These are phyloP conservation scores for Exophiala oligosperma DNA, from an alignment of 2,329 filamentous ascomycete genomes.

Conservation along the genomic window DNA sequence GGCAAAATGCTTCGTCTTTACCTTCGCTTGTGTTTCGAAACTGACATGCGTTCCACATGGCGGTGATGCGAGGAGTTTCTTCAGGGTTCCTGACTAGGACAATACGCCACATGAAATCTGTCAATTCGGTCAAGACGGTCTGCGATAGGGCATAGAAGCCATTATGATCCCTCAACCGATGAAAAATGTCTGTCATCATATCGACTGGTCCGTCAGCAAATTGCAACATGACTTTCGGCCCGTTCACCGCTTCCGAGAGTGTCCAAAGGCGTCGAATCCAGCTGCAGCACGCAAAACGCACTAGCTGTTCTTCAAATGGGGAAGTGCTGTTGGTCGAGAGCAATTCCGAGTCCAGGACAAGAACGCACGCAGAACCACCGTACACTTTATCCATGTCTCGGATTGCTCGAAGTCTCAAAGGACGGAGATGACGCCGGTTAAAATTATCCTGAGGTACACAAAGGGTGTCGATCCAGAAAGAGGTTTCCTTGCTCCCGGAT, in stretches of 20 bases:
- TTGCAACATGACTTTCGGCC: background rate
- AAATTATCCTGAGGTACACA: background rate
- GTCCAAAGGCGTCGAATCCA: background rate
- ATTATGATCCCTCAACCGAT: background rate
- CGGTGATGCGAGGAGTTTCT: too few relatives aligned
- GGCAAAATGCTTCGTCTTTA: slow-evolving; percentile 4
- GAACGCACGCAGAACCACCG: too few relatives aligned
- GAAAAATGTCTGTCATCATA: background rate
- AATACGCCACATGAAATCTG: too few relatives aligned
- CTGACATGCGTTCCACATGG: background rate
- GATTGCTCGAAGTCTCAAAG: too few relatives aligned
- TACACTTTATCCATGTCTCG: too few relatives aligned
- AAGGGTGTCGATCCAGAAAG: background rate
- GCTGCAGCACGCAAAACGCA: background rate
- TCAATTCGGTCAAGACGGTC: too few relatives aligned
- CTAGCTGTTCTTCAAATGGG: background rate
- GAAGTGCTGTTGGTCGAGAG: too few relatives aligned
- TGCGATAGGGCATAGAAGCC: too few relatives aligned
- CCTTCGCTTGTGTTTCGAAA: background rate
- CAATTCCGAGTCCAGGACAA: too few relatives aligned
- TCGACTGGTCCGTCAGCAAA: background rate
- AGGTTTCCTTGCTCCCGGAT: too few relatives aligned
- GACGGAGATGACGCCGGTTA: too few relatives aligned
- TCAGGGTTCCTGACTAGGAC: too few relatives aligned
- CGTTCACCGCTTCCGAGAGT: background rate